phyloP scores from a whole-genome alignment of 176 grass and related monocot species.

The Oryza longistaminata region DNA sequence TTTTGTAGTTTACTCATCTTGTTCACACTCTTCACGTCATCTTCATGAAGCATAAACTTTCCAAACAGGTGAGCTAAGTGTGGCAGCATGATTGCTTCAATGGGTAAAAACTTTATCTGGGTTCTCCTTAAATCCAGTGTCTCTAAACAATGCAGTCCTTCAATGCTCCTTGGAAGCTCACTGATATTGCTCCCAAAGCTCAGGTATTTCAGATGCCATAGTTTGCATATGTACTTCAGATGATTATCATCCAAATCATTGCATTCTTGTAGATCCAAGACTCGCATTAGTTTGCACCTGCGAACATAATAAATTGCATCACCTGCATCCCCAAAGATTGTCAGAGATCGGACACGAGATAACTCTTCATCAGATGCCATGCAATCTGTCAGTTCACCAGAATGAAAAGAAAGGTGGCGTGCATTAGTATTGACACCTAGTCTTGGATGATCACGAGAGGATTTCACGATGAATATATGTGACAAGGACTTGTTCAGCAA shows the following conservation, averaged over 20 bases:
- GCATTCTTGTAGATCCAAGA: conserved; percentile 41
- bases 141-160: conserved; percentile 27
- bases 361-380: not conserved
- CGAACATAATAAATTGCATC: not conserved
- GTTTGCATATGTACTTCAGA: conserved; percentile 25
- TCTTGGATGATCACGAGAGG: not conserved
- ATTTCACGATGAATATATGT: not conserved
- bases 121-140: conserved; percentile 45
- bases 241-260: not conserved
- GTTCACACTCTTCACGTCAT: conserved; percentile 4
- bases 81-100: not conserved
- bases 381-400: not conserved
- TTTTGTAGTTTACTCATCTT: not conserved
- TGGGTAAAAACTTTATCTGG: conserved; percentile 6
- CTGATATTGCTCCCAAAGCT: conserved; percentile 8
- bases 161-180: conserved; percentile 21
- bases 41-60: conserved; percentile 29
- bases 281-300: not conserved
- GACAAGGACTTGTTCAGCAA: conserved; percentile 32
- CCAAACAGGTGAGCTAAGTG: conserved; percentile 42
- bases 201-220: conserved; percentile 31
- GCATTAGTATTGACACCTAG: not conserved
- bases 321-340: conserved; percentile 20
- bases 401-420: conserved; percentile 32
- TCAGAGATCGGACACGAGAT: conserved; percentile 39